phyloP scores from a whole-genome alignment of 2,329 filamentous ascomycete genomes.

The Epichloe gansuensis region DNA sequence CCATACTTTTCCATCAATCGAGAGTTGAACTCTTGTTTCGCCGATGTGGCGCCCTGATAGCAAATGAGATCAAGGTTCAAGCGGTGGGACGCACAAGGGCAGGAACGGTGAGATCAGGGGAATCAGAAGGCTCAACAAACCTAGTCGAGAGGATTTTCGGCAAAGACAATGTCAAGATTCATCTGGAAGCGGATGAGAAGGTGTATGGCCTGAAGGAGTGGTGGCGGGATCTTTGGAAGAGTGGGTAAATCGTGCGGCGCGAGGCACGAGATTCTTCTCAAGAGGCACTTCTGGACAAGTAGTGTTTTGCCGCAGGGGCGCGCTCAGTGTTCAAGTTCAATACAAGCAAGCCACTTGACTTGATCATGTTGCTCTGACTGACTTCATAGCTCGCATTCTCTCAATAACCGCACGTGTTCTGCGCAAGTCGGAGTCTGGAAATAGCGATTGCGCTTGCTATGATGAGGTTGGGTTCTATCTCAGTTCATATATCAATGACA shows the following conservation, averaged over 20 bases:
- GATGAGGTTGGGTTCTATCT: not conserved
- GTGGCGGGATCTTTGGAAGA: conserved; percentile 67
- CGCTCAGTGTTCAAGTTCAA: no score
- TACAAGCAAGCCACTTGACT: no score
- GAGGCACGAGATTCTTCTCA: no score
- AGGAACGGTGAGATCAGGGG: conserved; percentile 12
- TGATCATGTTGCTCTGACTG: no score
- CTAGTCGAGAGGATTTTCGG: conserved; percentile 50
- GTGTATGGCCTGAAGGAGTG: conserved; percentile 83
- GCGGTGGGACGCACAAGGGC: conserved; percentile 38
- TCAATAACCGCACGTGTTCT: no score
- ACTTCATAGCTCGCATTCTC: no score
- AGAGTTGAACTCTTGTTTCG: conserved; percentile 70
- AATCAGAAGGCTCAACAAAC: conserved; percentile 28
- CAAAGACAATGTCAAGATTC: conserved; percentile 38
- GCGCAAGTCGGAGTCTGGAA: not conserved
- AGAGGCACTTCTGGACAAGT: no score
- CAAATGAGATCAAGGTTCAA: conserved; percentile 59
- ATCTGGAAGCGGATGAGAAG: conserved; percentile 63
- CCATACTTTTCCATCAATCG: conserved; percentile 78
- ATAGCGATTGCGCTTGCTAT: not conserved
- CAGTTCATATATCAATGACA: not conserved
- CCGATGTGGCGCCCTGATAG: conserved; percentile 73
- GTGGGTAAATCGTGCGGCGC: not conserved
- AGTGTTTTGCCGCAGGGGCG: no score